Conservation (phyloP, 2,329 filamentous ascomycete species). For the Didymella pinodella region DNA sequence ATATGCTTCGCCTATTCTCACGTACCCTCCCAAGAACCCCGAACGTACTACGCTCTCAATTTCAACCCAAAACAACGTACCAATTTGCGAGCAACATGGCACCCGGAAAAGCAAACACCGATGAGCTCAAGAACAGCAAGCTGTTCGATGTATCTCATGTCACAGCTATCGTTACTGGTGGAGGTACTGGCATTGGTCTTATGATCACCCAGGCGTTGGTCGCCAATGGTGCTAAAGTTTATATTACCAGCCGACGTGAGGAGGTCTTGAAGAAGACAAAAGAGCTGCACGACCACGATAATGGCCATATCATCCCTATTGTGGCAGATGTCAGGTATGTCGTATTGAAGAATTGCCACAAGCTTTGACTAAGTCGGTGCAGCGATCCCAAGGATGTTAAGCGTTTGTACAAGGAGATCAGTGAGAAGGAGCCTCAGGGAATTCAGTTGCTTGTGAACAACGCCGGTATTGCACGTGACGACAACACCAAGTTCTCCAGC, state of each 20-base stretch:
- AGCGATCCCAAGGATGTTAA: constrained; percentile 60
- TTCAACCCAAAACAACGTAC: constrained; percentile 28
- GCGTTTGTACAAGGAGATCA: constrained; percentile 52
- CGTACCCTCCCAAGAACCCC: constrained; percentile 23
- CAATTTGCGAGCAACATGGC: constrained; percentile 43
- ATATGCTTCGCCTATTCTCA: constrained; percentile 45
- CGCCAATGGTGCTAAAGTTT: constrained; percentile 65
- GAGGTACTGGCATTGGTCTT: constrained; percentile 59
- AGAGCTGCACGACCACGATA: constrained; percentile 56
- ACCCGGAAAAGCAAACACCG: constrained; percentile 48
- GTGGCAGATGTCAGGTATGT: constrained; percentile 42
- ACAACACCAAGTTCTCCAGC: constrained; percentile 59
- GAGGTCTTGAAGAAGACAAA: constrained; percentile 52
- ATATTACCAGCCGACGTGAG: constrained; percentile 47
- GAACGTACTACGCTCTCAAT: constrained; percentile 18
- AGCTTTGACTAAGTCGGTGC: not conserved
- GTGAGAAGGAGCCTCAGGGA: constrained; percentile 59
- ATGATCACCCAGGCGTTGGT: constrained; percentile 73
- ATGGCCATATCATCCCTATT: constrained; percentile 58
- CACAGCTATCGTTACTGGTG: constrained; percentile 57
- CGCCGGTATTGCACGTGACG: constrained; percentile 62
- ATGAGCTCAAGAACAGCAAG: constrained; percentile 52
- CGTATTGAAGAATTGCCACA: too few species aligned
- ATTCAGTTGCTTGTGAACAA: constrained; percentile 65
- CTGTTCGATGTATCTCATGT: constrained; percentile 58